Evolutionary conservation across 805 yeast genomes (phyloP), one percentile per base, ranked within the genome.

Genomic region (Teunomyces lycoperdinae): DNA sequence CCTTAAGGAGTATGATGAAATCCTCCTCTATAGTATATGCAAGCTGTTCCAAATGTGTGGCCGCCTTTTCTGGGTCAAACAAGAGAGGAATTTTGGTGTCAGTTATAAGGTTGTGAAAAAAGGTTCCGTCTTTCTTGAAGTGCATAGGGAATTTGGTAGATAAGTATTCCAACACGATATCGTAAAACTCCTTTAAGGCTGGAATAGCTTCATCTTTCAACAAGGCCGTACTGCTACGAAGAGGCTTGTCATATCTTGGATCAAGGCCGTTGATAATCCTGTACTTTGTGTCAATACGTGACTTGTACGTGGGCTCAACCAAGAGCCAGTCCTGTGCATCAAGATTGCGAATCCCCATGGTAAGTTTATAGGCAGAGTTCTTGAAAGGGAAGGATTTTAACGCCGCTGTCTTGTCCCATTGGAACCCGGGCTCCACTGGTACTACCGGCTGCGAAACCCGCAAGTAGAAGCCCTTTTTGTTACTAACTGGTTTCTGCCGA

Each of bases 341-440:
- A 31, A 73, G 51, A 27, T 51, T 46, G 40, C 47, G 50, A 30
- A 84, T 72, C 0, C 84, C 86, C 85, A 86, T 78, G 2, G 85
- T 84, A 63, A 85, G 64, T 51, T 74, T 77, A 55, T 84, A 82
- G 42, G 70, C 77, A 11, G 80, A 84, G 41, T 78, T 73, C 58
- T 80, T 82, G 68, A 83, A 85, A 1, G 89, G 89, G 34, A 51
- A 65, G 8, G 69, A 64, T 44, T 61, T 66, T 33, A 62, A 35
- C 4, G 65, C 56, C 2, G 50, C 49, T 10, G 42, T 48, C 33
- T 52, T 47, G 24, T 66, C 58, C 72, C 72, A 68, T 11, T 52
- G 46, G 47, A 68, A 68, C 29, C 49, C 51, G 4, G 49, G 26
- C 1, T 42, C 48, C 0, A 66, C 63, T 1, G 70, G 53, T n/a